Conservation (phyloP, 495 filamentous ascomycete genomes). For the Rhypophila decipiens region DNA sequence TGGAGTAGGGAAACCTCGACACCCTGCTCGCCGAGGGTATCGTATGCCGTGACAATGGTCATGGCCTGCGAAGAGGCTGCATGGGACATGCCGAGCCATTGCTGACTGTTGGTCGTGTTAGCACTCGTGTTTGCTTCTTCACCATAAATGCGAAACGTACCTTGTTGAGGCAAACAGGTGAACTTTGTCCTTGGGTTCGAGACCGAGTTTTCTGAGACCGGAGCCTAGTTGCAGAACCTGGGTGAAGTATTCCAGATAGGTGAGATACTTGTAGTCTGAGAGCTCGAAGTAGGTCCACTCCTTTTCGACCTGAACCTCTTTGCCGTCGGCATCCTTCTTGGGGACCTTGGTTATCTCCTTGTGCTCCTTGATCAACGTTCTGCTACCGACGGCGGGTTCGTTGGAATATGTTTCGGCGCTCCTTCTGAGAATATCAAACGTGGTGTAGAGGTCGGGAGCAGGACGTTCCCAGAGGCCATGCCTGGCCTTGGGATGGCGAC, state of each 20-base stretch:
- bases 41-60: conserved; percentile 92
- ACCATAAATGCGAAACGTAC: too few relatives aligned
- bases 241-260: conserved; percentile 55
- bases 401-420: conserved; percentile 47
- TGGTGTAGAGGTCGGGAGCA: conserved; percentile 45
- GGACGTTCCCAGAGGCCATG: conserved; percentile 47
- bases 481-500: conserved; percentile 48
- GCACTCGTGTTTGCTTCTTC: too few relatives aligned
- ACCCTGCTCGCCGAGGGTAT: conserved; percentile 56
- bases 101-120: too few relatives aligned
- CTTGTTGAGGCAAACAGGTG: conserved; percentile 60
- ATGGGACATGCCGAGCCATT: conserved; percentile 53
- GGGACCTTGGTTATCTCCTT: conserved; percentile 59
- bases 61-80: conserved; percentile 82
- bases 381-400: conserved; percentile 51
- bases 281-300: conserved; percentile 65
- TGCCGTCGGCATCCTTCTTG: conserved; percentile 60
- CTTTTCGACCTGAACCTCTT: conserved; percentile 56
- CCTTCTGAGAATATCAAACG: conserved; percentile 52
- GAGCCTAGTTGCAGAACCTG: conserved; percentile 46
- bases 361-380: conserved; percentile 53
- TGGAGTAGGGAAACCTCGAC: conserved; percentile 56
- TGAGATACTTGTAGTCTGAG: conserved; percentile 51
- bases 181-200: conserved; percentile 42
- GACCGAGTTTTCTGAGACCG: conserved; percentile 52